phyloP scores from a whole-genome alignment of 176 grass and related monocot species.

The barley (Hordeum vulgare) region DNA sequence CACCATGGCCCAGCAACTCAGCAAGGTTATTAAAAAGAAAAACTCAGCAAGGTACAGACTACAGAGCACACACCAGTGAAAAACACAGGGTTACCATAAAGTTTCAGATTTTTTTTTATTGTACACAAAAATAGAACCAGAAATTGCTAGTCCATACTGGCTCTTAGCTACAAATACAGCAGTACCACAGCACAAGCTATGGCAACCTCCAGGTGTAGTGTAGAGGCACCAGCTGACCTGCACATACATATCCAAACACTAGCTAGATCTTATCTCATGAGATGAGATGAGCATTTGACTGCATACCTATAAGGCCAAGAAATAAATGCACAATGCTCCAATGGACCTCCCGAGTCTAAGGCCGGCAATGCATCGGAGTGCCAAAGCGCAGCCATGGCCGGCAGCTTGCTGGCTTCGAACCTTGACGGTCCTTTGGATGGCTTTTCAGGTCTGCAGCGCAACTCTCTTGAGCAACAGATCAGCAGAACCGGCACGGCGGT shows the following conservation, averaged over 20 bases:
- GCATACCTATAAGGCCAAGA: neutral
- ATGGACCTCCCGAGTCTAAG: neutral
- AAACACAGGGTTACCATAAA: neutral
- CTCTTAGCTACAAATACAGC: neutral
- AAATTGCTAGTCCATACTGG: neutral
- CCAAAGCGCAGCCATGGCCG: neutral
- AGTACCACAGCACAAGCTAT: neutral
- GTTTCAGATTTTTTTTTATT: neutral
- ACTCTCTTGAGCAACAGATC: slow-evolving; percentile 31
- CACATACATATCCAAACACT: neutral
- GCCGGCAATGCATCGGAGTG: neutral
- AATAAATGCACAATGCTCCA: neutral
- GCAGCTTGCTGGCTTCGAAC: neutral
- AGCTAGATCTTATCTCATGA: neutral
- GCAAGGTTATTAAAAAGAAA: neutral
- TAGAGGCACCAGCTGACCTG: neutral
- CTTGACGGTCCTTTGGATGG: neutral
- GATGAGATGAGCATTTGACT: neutral
- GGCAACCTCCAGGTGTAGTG: neutral
- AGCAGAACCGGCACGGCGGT: slow-evolving; percentile 14
- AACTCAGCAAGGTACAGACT: no score
- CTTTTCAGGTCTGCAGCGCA: slow-evolving; percentile 25
- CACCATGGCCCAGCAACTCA: neutral
- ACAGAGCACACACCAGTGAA: neutral
- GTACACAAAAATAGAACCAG: neutral